A percentile compares a stretch with the other conserved stretches of the same genome.
Evolutionary conservation across 306 rosid species (phyloP).

Genomic region (Clitoria ternatea): DNA sequence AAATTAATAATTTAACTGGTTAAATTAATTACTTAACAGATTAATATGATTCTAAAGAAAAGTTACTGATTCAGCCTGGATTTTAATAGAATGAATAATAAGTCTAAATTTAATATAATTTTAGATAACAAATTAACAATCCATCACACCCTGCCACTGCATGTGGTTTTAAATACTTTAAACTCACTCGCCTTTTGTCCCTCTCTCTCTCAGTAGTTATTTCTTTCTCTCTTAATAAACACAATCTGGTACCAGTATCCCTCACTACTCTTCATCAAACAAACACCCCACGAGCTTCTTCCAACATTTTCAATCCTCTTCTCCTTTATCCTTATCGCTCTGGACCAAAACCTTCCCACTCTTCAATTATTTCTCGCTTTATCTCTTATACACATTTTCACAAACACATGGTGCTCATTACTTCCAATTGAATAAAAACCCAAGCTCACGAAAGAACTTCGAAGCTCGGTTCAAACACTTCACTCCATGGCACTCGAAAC

Average conservation of each 20-base stretch:
- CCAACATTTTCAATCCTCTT: slow-evolving; percentile 20
- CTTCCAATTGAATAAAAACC: too few species aligned
- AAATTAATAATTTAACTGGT: too few species aligned
- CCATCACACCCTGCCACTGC: slow-evolving; percentile 34
- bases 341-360: slow-evolving; percentile 1
- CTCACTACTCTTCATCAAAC: slow-evolving; percentile 8
- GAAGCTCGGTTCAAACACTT: neutral
- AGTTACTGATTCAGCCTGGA: too few species aligned
- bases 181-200: neutral
- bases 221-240: slow-evolving; percentile 22
- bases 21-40: too few species aligned
- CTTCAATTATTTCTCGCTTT: slow-evolving; percentile 21
- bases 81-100: too few species aligned
- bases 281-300: slow-evolving; percentile 33
- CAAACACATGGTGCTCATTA: slow-evolving; percentile 18
- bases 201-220: slow-evolving; percentile 20
- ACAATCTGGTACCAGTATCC: slow-evolving; percentile 27
- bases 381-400: slow-evolving; percentile 18
- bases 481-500: slow-evolving; percentile 73
- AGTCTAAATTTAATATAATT: too few species aligned
- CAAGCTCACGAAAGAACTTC: neutral
- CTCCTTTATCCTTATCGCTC: slow-evolving; percentile 16
- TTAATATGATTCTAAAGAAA: too few species aligned
- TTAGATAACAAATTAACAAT: too few species aligned
- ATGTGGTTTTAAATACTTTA: slow-evolving; percentile 25